These are phyloP conservation scores for Pythium myriotylum DNA, from an alignment of 352 stramenopile species.

Conservation along the genomic window DNA sequence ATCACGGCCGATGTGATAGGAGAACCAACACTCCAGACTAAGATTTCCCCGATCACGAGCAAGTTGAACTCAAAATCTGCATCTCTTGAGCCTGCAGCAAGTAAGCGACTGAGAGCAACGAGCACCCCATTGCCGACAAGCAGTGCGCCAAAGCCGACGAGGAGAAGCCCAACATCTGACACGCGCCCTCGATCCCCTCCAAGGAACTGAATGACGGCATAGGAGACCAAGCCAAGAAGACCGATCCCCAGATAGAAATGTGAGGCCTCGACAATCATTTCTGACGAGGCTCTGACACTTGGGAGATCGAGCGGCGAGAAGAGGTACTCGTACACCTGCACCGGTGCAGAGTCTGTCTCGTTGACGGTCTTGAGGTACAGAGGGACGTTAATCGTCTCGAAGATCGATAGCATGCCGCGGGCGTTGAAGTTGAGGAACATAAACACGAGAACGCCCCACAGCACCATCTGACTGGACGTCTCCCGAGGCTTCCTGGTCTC, in stretches of 20 bases:
- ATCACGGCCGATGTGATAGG: conserved; percentile 56
- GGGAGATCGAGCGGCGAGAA: background rate
- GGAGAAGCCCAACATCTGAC: conserved; percentile 45
- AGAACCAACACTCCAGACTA: conserved; percentile 69
- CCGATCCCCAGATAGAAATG: conserved; percentile 59
- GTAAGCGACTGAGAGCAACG: conserved; percentile 29
- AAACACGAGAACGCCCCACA: conserved; percentile 41
- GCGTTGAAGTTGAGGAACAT: conserved; percentile 72
- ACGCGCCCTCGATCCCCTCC: conserved; percentile 26
- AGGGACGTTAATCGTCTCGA: conserved; percentile 73
- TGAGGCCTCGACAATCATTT: conserved; percentile 34
- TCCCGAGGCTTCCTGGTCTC: conserved; percentile 2
- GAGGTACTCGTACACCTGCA: background rate
- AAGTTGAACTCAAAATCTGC: conserved; percentile 27
- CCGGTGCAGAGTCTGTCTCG: conserved; percentile 11
- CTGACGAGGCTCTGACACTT: conserved; percentile 2
- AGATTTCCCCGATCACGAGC: conserved; percentile 47
- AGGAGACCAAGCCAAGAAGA: conserved; percentile 52
- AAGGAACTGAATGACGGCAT: conserved; percentile 37
- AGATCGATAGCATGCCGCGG: conserved; percentile 66
- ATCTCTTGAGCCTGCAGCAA: conserved; percentile 11
- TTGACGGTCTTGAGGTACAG: conserved; percentile 52
- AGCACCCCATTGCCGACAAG: conserved; percentile 52
- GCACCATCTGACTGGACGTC: too few relatives aligned
- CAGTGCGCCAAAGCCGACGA: conserved; percentile 54